These are phyloP conservation scores for Paxillus ammoniavirescens DNA, from an alignment of 768 basidiomycete genomes.

Conservation along the genomic window DNA sequence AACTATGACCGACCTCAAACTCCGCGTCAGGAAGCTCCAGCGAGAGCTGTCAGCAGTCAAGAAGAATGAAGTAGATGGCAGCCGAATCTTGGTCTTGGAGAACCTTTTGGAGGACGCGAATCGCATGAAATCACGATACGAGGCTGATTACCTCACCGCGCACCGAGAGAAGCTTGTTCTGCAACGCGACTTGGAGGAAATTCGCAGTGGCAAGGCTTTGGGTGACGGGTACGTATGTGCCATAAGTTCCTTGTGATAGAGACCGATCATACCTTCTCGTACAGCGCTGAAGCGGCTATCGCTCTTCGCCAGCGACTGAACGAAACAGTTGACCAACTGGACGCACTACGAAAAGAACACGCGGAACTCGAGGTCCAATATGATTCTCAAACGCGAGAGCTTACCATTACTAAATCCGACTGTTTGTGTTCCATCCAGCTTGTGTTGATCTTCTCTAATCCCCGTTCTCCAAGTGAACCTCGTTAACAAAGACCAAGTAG, in stretches of 20 bases:
- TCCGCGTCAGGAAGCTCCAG: constrained; percentile 79
- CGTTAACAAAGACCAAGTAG: constrained; percentile 91
- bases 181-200: constrained; percentile 83
- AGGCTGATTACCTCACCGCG: constrained; percentile 79
- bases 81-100: constrained; percentile 80
- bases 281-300: constrained; percentile 81
- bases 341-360: constrained; percentile 64
- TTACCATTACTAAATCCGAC: constrained; percentile 84
- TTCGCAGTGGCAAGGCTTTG: constrained; percentile 78
- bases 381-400: constrained; percentile 59
- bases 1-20: constrained; percentile 89
- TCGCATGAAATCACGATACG: constrained; percentile 85
- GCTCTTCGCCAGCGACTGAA: constrained; percentile 86
- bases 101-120: constrained; percentile 90
- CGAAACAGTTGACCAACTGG: constrained; percentile 82
- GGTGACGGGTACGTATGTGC: constrained; percentile 67
- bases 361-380: constrained; percentile 69
- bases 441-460: constrained; percentile 1
- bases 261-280: constrained; percentile 4
- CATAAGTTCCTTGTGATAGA: neutral
- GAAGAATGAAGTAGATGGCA: constrained; percentile 75
- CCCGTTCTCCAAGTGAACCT: constrained; percentile 62
- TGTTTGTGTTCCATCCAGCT: constrained; percentile 43
- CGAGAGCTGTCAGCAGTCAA: constrained; percentile 75
- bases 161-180: constrained; percentile 82